Base-by-base conservation (phyloP, 176 grass and related monocot species). In the Musa beccarii region DNA sequence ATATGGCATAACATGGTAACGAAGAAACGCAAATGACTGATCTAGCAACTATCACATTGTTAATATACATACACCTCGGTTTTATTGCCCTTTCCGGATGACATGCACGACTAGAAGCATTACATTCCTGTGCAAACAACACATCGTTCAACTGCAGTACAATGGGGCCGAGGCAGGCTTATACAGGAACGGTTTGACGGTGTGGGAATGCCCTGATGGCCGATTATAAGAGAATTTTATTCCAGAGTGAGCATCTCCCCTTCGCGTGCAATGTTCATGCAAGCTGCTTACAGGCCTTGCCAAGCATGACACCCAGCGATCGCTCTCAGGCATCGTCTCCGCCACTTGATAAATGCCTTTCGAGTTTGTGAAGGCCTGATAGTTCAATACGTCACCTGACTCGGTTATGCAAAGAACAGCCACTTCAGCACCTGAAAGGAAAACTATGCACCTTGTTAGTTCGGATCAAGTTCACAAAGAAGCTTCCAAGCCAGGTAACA, bases 351-450 rank as follows among this genome's bases (percentile, higher is more conserved):
- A 98, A 53, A 77, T 51, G 16, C 94, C 94, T 80, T 82, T 91
- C 1, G 79, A 89, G 82, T 98, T 84, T 69, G 94, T 98, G 84
- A 93, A 98, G 17, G 90, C 94, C 83, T 98, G 94, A 51, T 93
- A 98, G 59, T 98, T 98, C 66, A 98, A 86, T 52, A 98, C 94
- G 57, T 98, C 94, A 0, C 90, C 94, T 2, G 94, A 91, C 87
- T 89, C 93, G 2, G 88, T 89, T 79, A 98, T 91, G 88, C 94
- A 98, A 26, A 98, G 88, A 59, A 98, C 94, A 34, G 94, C 94
- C 53, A 98, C 90, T 78, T 98, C 94, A 0, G 94, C 88, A 66
- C 88, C 90, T 98, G 79, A 12, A 50, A 51, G 9, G 72, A 29
- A 49, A 55, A 26, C 8, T 61, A 17, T 61, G 57, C 57, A 61